Conservation (phyloP, 1,284 basidiomycete genomes). For the Cryptococcus maquisensis region DNA sequence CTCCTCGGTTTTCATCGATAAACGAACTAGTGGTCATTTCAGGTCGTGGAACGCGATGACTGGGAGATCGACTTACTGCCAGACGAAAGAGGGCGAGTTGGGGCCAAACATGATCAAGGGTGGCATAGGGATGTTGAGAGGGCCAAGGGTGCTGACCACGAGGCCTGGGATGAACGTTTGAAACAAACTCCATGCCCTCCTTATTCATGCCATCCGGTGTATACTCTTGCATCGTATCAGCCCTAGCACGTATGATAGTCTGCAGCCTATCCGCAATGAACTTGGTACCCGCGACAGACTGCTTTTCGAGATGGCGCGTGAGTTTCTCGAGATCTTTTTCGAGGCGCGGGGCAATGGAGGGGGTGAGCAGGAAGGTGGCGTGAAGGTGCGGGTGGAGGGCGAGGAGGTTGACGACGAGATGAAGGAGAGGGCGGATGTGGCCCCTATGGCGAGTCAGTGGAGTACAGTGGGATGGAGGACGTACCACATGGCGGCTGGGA, state of each 20-base stretch:
- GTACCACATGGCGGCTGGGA: background rate
- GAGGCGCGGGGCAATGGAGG: constrained; percentile 8
- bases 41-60: too few relatives aligned
- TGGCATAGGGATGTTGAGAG: too few relatives aligned
- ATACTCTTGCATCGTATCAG: background rate
- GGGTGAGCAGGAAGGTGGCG: constrained; percentile 18
- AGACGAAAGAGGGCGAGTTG: too few relatives aligned
- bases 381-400: constrained; percentile 18
- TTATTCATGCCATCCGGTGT: background rate
- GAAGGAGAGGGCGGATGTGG: constrained; percentile 23
- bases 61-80: too few relatives aligned
- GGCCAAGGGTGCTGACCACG: too few relatives aligned
- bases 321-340: constrained; percentile 13
- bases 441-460: constrained; percentile 10
- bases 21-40: too few relatives aligned
- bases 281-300: background rate
- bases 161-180: background rate
- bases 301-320: too few relatives aligned
- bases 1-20: constrained; percentile 3
- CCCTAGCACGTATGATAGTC: background rate
- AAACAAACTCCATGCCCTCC: constrained; percentile 17
- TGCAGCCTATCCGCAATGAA: constrained; percentile 1
- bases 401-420: constrained; percentile 21
- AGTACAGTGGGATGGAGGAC: too few relatives aligned
- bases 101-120: too few relatives aligned